Evolutionary conservation across 148 eudicot genomes (phyloP), one percentile per base, ranked within the genome.

Genomic region (Pharnaceum exiguum): DNA sequence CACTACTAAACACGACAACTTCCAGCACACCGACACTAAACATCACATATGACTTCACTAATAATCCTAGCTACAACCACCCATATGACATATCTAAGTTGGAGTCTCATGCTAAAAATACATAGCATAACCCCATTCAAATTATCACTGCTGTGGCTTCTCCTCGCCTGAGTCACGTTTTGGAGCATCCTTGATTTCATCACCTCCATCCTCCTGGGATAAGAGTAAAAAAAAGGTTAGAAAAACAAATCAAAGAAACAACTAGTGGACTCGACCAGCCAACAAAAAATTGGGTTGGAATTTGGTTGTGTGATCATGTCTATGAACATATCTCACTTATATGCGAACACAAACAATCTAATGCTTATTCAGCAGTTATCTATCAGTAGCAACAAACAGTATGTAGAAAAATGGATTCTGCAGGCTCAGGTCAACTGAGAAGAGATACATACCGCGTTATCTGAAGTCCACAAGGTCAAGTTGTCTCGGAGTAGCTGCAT

Each of bases 401-500:
- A n/a, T n/a, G n/a, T n/a, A n/a, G n/a, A n/a, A n/a, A n/a, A n/a
- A n/a, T n/a, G n/a, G n/a, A n/a, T n/a, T n/a, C 0, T 13, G 29
- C 25, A 0, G 3, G 3, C 18, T 3, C 5, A 30, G 28, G 17
- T 32, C 5, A 43, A 30, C n/a, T n/a, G 55, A 40, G 64, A 55
- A 57, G 32, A 33, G 56, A 42, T 42, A 23, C 22, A 47, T 54
- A 79, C 85, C 85, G 72, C 57, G 57, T 74, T 73, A 76, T 85
- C 93, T 23, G 88, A 82, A 62, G 88, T 82, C 93, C 93, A 85
- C 62, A 85, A 65, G 32, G 93, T 85, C 63, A 85, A 63, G 46
- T 85, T 85, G 76, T 85, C 93, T 26, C 93, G 84, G 60, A 85
- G 80, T 58, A 85, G 85, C 64, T 85, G 91, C 91, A 85, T 82